A percentile compares a stretch with the other conserved stretches of the same genome.
phyloP scores from a whole-genome alignment of 1,284 basidiomycete genomes.

The Macrocybe sp. region DNA sequence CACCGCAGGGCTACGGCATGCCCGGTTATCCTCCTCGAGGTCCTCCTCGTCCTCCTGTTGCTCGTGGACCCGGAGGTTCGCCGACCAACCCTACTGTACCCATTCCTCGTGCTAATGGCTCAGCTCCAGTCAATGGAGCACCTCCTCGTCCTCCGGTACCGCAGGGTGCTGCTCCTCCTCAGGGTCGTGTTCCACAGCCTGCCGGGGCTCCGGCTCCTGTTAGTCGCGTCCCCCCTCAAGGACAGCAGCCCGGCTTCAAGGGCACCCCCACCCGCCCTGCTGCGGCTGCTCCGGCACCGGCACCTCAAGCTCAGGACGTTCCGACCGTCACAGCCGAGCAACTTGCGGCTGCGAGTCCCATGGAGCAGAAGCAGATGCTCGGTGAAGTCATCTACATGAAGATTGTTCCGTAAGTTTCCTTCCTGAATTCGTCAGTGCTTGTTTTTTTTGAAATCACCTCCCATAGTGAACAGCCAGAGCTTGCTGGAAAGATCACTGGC shows the following conservation, averaged over 20 bases:
- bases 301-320: slow-evolving; percentile 36
- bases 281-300: slow-evolving; percentile 29
- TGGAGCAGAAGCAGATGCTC: slow-evolving; percentile 97
- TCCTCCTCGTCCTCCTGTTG: slow-evolving; percentile 50
- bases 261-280: slow-evolving; percentile 33
- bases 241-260: slow-evolving; percentile 32
- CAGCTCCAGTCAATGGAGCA: slow-evolving; percentile 45
- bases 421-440: slow-evolving; percentile 4
- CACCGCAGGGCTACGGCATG: slow-evolving; percentile 66
- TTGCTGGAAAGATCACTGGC: slow-evolving; percentile 96
- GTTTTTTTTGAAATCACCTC: slow-evolving; percentile 14
- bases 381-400: slow-evolving; percentile 92
- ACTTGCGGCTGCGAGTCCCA: slow-evolving; percentile 71
- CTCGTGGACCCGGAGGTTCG: slow-evolving; percentile 53
- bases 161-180: slow-evolving; percentile 42
- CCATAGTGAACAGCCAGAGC: slow-evolving; percentile 67
- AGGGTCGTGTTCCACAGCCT: slow-evolving; percentile 35
- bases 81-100: slow-evolving; percentile 58
- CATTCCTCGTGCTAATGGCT: slow-evolving; percentile 51
- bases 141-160: slow-evolving; percentile 43
- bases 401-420: slow-evolving; percentile 64
- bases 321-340: slow-evolving; percentile 47
- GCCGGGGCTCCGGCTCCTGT: slow-evolving; percentile 33
- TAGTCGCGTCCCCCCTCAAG: slow-evolving; percentile 29
- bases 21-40: slow-evolving; percentile 57